These are phyloP conservation scores for Mycena capillaripes DNA, from an alignment of 768 basidiomycete genomes.

Conservation along the genomic window DNA sequence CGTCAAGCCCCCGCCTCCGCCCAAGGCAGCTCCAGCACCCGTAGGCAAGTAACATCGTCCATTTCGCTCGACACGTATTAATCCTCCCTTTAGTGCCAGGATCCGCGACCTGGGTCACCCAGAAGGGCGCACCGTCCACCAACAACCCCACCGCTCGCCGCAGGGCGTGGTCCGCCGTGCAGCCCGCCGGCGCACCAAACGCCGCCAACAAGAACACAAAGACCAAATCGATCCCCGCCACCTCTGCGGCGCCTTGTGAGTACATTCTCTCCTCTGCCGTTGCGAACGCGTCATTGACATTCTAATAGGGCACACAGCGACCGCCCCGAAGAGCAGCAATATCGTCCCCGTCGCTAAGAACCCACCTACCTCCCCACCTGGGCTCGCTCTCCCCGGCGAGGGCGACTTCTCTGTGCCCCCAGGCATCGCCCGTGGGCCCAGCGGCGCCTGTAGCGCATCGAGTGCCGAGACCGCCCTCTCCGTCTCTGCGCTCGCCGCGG, in stretches of 20 bases:
- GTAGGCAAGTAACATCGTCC: slow-evolving; percentile 39
- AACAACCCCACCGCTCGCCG: slow-evolving; percentile 29
- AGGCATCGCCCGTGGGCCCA: slow-evolving; percentile 13
- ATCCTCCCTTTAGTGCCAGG: slow-evolving; percentile 50
- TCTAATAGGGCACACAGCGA: slow-evolving; percentile 34
- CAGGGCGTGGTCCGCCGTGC: slow-evolving; percentile 38
- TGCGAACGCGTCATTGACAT: background rate
- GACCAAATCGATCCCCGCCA: slow-evolving; percentile 9
- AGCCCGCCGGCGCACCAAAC: background rate
- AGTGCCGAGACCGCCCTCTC: background rate
- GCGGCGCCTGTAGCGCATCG: slow-evolving; percentile 12
- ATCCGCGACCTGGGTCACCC: slow-evolving; percentile 50
- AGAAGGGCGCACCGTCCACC: slow-evolving; percentile 36
- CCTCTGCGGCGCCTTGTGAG: slow-evolving; percentile 30
- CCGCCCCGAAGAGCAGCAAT: slow-evolving; percentile 33
- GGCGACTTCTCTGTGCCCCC: slow-evolving; percentile 1
- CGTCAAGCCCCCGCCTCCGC: slow-evolving; percentile 48
- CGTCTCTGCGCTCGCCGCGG: slow-evolving; percentile 22
- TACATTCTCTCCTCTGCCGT: background rate
- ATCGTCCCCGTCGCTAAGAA: slow-evolving; percentile 14
- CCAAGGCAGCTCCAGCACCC: slow-evolving; percentile 36
- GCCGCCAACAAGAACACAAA: slow-evolving; percentile 1
- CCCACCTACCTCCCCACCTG: slow-evolving; percentile 1
- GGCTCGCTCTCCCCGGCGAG: slow-evolving; percentile 9
- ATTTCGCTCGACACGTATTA: too few relatives aligned